phyloP scores from a whole-genome alignment of 208 protist species.

The Crithidia thermophila region DNA sequence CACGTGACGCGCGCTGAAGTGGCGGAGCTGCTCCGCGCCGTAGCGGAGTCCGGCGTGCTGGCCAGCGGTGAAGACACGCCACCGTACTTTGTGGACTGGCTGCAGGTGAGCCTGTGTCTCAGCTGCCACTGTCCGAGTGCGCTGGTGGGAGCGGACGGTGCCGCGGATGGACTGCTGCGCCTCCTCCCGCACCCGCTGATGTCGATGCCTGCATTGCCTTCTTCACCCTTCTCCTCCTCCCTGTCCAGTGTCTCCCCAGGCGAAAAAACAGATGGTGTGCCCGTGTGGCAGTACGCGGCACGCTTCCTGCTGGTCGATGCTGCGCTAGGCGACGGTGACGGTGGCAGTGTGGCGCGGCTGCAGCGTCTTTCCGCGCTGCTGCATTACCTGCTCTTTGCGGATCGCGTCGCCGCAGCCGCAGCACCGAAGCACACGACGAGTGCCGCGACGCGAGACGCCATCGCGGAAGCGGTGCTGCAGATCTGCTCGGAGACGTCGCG shows the following conservation, averaged over 20 bases:
- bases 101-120: conserved; percentile 17
- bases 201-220: background rate
- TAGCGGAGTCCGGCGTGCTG: conserved; percentile 17
- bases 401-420: background rate
- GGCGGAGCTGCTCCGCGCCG: conserved; percentile 13
- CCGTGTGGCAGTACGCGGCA: conserved; percentile 21
- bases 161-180: conserved; percentile 16
- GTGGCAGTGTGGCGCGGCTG: background rate
- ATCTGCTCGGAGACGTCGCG: background rate
- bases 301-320: background rate
- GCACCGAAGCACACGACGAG: too few species aligned
- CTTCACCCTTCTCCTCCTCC: background rate
- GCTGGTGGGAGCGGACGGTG: conserved; percentile 10
- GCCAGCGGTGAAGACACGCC: background rate
- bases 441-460: too few species aligned
- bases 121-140: conserved; percentile 12
- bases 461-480: background rate
- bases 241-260: background rate
- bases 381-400: conserved; percentile 5
- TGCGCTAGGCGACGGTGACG: background rate
- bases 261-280: background rate
- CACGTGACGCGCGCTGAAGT: conserved; percentile 19
- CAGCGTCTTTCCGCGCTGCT: background rate
- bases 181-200: conserved; percentile 15
- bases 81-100: conserved; percentile 6